Evolutionary conservation across 768 basidiomycete genomes (phyloP), one percentile per base, ranked within the genome.

Genomic region (Leucocoprinus leucothites): DNA sequence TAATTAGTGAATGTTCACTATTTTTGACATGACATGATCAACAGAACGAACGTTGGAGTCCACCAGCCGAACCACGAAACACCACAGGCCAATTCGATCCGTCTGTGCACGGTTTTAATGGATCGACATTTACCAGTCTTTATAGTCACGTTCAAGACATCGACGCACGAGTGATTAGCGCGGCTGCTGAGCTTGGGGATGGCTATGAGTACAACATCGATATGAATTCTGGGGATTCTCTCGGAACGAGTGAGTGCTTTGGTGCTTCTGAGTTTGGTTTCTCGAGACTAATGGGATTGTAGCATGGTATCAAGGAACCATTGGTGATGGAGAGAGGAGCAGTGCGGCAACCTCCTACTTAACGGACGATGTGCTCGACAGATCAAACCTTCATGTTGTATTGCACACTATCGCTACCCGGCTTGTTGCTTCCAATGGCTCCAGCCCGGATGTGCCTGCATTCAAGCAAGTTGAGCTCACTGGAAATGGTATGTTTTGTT

Each of bases 21-120:
- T 4, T 13, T n/a, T 6, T 13, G 11, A 24, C 9, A n/a, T 21
- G 8, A 43, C 43, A n/a, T 19, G 21, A n/a, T 44, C 34, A 38
- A 31, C 41, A 77, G 75, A 69, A 69, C 58, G 77, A 79, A 59
- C 65, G 61, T 41, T 72, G 16, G 38, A n/a, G 9, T n/a, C 16
- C 14, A 9, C 74, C 77, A 1, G 66, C 67, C 3, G 75, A 76
- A 51, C 52, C 63, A n/a, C 75, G 75, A 53, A 64, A 76, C 56
- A 73, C 64, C 34, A 62, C 63, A 3, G 69, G 70, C 5, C 65
- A 77, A 57, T 73, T 67, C 50, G 60, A 73, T 52, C 74, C 77
- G 0, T 22, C 60, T 0, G 57, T 74, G 9, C 76, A 78, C 58
- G 67, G 73, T 9, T 64, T 62, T 16, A 52, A 61, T 9, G 76